A percentile compares a stretch with the other conserved stretches of the same genome.
phyloP scores from a whole-genome alignment of 2,329 filamentous ascomycete species.

The Exophiala phaeomuriformis region DNA sequence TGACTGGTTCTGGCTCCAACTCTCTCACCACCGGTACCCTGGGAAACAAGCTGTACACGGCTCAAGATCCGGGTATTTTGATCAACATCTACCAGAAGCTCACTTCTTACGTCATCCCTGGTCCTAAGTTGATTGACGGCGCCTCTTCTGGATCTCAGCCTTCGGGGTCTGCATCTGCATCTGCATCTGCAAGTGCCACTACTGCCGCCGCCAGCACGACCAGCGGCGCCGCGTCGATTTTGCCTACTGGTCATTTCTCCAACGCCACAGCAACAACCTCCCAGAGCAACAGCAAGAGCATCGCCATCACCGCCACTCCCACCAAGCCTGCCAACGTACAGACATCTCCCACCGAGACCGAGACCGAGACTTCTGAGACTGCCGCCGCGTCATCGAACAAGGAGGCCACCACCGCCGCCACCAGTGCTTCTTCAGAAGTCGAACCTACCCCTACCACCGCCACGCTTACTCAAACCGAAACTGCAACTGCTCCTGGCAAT shows the following conservation, averaged over 20 bases:
- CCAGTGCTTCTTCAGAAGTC: not conserved
- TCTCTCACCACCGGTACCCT: conserved; percentile 42
- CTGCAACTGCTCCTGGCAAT: not conserved
- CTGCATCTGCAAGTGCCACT: conserved; percentile 1
- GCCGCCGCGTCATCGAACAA: no score
- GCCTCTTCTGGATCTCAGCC: conserved; percentile 5
- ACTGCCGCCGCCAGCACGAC: not conserved
- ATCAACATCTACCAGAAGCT: conserved; percentile 52
- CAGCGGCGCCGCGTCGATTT: not conserved
- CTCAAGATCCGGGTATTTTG: conserved; percentile 50
- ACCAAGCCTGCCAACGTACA: conserved; percentile 11
- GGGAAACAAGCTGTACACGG: conserved; percentile 51
- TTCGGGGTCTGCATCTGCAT: conserved; percentile 3
- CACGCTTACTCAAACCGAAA: not conserved
- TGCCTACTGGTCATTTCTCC: conserved; percentile 28
- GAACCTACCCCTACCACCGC: not conserved
- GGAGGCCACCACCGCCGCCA: no score
- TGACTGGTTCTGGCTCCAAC: conserved; percentile 48
- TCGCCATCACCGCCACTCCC: conserved; percentile 19
- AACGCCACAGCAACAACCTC: conserved; percentile 14
- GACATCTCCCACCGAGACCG: not conserved
- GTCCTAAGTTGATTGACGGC: conserved; percentile 35
- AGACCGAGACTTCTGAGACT: not conserved
- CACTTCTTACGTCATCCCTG: conserved; percentile 46
- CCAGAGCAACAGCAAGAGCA: not conserved